Percentiles rank a stretch among this genome's conserved stretches.
These are phyloP conservation scores for Epichloe scottii DNA, from an alignment of 2,329 filamentous ascomycete species.

Conservation along the genomic window DNA sequence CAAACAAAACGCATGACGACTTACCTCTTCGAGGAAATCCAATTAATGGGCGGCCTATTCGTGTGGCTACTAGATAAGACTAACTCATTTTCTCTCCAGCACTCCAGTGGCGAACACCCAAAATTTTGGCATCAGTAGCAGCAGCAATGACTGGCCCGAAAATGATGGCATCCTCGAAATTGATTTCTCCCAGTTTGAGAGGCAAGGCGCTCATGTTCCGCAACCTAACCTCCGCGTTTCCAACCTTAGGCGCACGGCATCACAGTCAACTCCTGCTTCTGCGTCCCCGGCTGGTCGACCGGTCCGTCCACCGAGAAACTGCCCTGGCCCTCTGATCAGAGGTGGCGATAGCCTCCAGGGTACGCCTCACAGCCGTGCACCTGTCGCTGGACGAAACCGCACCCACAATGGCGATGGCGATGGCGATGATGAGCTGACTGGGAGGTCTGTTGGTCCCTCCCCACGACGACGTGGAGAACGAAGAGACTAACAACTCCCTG, in stretches of 20 bases:
- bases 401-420: not conserved
- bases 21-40: too few relatives aligned
- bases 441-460: constrained; percentile 6
- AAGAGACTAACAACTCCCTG: constrained; percentile 1
- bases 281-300: not conserved
- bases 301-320: not conserved
- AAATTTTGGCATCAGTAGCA: constrained; percentile 1
- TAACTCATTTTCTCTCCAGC: not conserved
- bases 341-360: too few relatives aligned
- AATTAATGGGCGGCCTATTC: too few relatives aligned
- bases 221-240: constrained; percentile 1
- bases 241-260: not conserved
- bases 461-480: constrained; percentile 1
- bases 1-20: not conserved
- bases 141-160: not conserved
- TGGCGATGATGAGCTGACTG: not conserved
- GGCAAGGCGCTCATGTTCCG: not conserved
- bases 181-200: constrained; percentile 1
- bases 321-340: not conserved
- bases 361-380: not conserved
- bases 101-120: constrained; percentile 3
- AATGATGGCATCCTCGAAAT: constrained; percentile 2
- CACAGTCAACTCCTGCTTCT: not conserved
- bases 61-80: not conserved
- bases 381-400: not conserved